These are phyloP conservation scores for Termitomyces sp. DNA, from an alignment of 1,284 basidiomycete genomes.

Conservation along the genomic window DNA sequence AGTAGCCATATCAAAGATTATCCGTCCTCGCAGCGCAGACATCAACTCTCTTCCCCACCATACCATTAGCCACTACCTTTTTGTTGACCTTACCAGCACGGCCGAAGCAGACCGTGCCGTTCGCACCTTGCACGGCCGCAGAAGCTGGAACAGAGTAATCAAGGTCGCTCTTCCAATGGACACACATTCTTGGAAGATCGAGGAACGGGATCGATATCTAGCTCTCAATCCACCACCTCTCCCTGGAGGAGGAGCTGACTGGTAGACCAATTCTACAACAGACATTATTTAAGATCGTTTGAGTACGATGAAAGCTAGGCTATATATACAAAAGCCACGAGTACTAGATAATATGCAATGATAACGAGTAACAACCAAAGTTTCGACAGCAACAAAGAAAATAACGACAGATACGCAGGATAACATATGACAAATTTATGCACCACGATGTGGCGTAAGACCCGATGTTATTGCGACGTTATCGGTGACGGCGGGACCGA, in stretches of 20 bases:
- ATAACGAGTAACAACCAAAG: not conserved
- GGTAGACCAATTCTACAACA: not conserved
- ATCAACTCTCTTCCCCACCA: not conserved
- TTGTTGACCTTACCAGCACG: not conserved
- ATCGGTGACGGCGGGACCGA: constrained; percentile 9
- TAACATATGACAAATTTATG: not conserved
- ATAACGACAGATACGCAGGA: not conserved
- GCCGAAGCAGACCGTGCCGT: not conserved
- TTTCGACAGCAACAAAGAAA: not conserved
- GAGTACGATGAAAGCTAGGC: not conserved
- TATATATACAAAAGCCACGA: not conserved
- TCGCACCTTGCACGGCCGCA: not conserved
- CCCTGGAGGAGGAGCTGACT: not conserved
- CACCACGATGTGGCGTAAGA: constrained; percentile 1
- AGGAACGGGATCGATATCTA: not conserved
- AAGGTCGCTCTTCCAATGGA: not conserved
- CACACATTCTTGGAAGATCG: not conserved
- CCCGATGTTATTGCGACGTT: constrained; percentile 2
- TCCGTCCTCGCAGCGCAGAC: not conserved
- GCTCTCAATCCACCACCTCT: not conserved
- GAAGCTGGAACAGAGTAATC: not conserved
- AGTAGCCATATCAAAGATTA: not conserved
- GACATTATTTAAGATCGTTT: not conserved
- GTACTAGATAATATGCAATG: not conserved
- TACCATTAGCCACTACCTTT: not conserved